These are phyloP conservation scores for Fusarium duplospermum DNA, from an alignment of 2,329 filamentous ascomycete species.

Conservation along the genomic window DNA sequence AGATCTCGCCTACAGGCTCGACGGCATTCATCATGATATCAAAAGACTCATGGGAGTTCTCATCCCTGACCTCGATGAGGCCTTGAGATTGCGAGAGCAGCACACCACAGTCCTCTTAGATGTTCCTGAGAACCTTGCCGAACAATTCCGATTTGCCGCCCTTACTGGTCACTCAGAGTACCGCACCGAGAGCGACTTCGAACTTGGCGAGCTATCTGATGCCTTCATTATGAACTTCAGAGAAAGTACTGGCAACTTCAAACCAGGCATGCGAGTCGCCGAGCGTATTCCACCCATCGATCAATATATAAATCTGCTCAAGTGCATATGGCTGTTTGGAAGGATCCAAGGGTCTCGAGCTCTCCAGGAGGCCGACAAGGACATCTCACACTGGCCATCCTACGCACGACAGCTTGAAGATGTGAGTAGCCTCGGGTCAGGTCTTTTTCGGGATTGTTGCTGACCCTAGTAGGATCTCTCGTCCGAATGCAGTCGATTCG, in stretches of 20 bases:
- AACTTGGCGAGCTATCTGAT: slow-evolving; percentile 46
- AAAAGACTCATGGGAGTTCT: slow-evolving; percentile 42
- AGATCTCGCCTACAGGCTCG: slow-evolving; percentile 40
- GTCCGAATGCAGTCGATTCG: slow-evolving; percentile 42
- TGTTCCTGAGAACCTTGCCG: slow-evolving; percentile 40
- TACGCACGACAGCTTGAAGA: slow-evolving; percentile 48
- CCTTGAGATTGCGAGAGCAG: slow-evolving; percentile 35
- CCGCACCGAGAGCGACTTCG: slow-evolving; percentile 35
- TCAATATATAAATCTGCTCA: slow-evolving; percentile 49
- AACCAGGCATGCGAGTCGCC: slow-evolving; percentile 43
- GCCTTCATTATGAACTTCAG: slow-evolving; percentile 48
- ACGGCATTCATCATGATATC: slow-evolving; percentile 37
- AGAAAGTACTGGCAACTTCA: slow-evolving; percentile 41
- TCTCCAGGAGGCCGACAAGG: slow-evolving; percentile 18
- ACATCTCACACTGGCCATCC: slow-evolving; percentile 51
- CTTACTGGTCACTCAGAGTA: slow-evolving; percentile 37
- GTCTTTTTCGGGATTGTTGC: neutral
- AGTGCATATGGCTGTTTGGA: slow-evolving; percentile 48
- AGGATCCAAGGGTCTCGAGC: slow-evolving; percentile 30
- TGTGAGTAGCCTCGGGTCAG: slow-evolving; percentile 27
- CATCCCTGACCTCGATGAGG: slow-evolving; percentile 42
- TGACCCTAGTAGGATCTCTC: slow-evolving; percentile 44
- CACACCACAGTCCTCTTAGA: slow-evolving; percentile 18
- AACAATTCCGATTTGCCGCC: slow-evolving; percentile 40
- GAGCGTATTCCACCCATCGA: slow-evolving; percentile 38